phyloP scores from a whole-genome alignment of 768 basidiomycete species.

The Tremella yokohamensis region DNA sequence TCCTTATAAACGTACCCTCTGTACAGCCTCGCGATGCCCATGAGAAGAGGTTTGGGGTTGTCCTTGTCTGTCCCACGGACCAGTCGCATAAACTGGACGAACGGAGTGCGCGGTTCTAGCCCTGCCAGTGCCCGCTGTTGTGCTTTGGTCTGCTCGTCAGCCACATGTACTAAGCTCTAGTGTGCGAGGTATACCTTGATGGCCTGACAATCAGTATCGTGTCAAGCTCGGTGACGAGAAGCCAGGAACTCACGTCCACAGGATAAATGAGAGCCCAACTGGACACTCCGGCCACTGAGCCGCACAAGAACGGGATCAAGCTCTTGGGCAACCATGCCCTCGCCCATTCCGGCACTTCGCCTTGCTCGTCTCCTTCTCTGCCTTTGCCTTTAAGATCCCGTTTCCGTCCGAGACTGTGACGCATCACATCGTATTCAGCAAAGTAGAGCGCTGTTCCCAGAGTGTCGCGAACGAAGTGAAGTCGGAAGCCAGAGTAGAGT shows the following conservation, averaged over 20 bases:
- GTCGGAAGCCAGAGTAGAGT: constrained; percentile 65
- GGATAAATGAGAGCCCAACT: constrained; percentile 85
- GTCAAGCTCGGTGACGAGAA: neutral
- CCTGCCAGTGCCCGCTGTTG: constrained; percentile 87
- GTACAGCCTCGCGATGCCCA: constrained; percentile 80
- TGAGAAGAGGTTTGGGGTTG: constrained; percentile 62
- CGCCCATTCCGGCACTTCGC: constrained; percentile 49
- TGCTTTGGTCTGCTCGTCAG: constrained; percentile 68
- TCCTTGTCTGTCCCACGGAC: constrained; percentile 79
- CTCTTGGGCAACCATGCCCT: constrained; percentile 73
- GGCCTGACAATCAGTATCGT: constrained; percentile 8
- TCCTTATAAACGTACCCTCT: constrained; percentile 61
- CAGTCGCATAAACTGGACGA: constrained; percentile 71
- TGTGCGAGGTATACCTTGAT: constrained; percentile 20
- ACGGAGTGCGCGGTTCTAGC: constrained; percentile 65
- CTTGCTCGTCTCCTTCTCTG: constrained; percentile 30
- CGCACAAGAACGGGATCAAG: constrained; percentile 84
- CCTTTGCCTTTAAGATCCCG: constrained; percentile 7
- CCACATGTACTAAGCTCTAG: neutral
- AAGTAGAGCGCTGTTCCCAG: constrained; percentile 87
- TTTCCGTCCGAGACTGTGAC: constrained; percentile 72
- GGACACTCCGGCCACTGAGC: constrained; percentile 78
- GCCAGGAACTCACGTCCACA: constrained; percentile 65
- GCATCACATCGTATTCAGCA: constrained; percentile 87
- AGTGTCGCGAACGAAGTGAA: constrained; percentile 92